Conservation (phyloP, 1,139 yeast genomes). For the Debaryomyces coudertii region DNA sequence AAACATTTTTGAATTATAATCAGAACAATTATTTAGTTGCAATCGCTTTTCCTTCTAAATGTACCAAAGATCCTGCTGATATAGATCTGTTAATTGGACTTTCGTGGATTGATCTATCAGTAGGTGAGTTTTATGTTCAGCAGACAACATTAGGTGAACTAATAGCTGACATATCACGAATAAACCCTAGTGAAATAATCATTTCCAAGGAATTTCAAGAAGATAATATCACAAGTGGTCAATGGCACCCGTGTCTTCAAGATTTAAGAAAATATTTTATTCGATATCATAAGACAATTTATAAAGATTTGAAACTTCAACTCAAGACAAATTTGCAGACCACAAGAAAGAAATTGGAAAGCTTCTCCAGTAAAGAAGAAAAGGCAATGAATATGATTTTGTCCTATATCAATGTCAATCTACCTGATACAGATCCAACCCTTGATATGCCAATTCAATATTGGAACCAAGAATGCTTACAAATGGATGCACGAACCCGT, state of each 20-base stretch:
- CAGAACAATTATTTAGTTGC: slow-evolving; percentile 73
- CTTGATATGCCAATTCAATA: slow-evolving; percentile 43
- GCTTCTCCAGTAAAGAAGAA: slow-evolving; percentile 49
- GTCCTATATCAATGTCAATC: slow-evolving; percentile 43
- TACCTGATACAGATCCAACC: slow-evolving; percentile 43
- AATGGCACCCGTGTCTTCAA: slow-evolving; percentile 61
- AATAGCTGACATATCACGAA: slow-evolving; percentile 62
- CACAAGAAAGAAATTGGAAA: slow-evolving; percentile 57
- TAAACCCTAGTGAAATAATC: slow-evolving; percentile 69
- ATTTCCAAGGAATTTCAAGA: slow-evolving; percentile 42
- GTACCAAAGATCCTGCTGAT: slow-evolving; percentile 47
- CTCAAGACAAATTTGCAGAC: slow-evolving; percentile 55
- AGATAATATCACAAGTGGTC: slow-evolving; percentile 41
- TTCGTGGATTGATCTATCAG: slow-evolving; percentile 87
- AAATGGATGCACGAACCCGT: slow-evolving; percentile 81
- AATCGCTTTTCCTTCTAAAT: slow-evolving; percentile 58
- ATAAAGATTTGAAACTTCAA: slow-evolving; percentile 35
- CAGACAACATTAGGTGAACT: slow-evolving; percentile 59
- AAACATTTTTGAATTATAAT: slow-evolving; percentile 73
- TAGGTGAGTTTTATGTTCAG: slow-evolving; percentile 76
- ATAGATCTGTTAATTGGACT: slow-evolving; percentile 62
- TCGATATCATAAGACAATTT: slow-evolving; percentile 49
- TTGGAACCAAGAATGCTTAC: slow-evolving; percentile 57
- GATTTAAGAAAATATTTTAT: slow-evolving; percentile 65
- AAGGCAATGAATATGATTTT: slow-evolving; percentile 50